A percentile compares a stretch with the other conserved stretches of the same genome.
Evolutionary conservation across 2,329 filamentous ascomycete genomes (phyloP).

Genomic region (Teratosphaeria zuluensis): DNA sequence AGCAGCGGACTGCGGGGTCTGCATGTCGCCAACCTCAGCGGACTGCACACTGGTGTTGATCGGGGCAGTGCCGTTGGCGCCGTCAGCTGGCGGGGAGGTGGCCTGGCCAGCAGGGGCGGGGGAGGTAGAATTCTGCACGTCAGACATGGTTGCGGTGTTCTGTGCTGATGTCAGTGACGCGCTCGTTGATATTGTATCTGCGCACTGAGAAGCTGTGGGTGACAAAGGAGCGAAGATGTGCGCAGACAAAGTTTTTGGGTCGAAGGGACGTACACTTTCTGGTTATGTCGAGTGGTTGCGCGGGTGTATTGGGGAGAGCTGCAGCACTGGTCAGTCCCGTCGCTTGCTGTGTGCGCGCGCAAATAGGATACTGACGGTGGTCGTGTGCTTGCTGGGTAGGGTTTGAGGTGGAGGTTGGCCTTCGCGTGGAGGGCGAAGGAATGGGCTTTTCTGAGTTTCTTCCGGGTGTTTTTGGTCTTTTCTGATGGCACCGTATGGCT

Average conservation of each 20-base stretch:
- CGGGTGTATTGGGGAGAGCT: not conserved
- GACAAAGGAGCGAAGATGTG: not conserved
- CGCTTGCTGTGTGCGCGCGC: not conserved
- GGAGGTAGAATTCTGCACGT: constrained; percentile 37
- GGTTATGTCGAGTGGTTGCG: not conserved
- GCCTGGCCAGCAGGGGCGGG: constrained; percentile 64
- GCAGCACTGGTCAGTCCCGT: not conserved
- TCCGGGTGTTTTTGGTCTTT: constrained; percentile 31
- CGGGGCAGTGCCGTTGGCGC: constrained; percentile 40
- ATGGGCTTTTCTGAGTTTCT: constrained; percentile 27
- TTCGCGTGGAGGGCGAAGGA: constrained; percentile 14
- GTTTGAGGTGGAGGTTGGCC: constrained; percentile 5
- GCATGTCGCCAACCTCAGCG: constrained; percentile 54
- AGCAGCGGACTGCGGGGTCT: constrained; percentile 60
- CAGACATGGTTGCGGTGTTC: constrained; percentile 25
- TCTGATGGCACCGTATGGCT: constrained; percentile 3
- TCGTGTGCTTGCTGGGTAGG: not conserved
- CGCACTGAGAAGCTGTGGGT: not conserved
- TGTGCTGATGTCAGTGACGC: not conserved
- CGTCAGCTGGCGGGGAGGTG: constrained; percentile 58
- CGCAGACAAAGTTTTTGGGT: not conserved
- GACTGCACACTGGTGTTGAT: constrained; percentile 62
- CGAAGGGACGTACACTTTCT: not conserved
- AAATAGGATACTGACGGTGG: not conserved
- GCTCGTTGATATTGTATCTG: not conserved